phyloP scores from a whole-genome alignment of 1,284 basidiomycete genomes.

The Vanrija humicola region DNA sequence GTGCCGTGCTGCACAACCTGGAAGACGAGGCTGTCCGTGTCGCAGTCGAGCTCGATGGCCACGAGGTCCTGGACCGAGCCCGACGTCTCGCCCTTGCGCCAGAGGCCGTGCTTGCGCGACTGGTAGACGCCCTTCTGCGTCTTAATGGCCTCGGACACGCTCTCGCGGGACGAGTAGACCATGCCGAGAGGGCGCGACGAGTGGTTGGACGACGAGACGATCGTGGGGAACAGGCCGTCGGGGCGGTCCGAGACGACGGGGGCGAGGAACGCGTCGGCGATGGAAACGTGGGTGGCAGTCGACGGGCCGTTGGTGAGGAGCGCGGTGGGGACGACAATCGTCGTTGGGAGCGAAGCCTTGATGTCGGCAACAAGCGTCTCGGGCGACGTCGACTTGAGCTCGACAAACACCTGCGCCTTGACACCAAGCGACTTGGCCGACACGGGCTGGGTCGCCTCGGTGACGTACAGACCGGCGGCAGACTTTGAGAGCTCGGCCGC shows the following conservation, averaged over 20 bases:
- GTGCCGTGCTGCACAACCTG: constrained; percentile 83
- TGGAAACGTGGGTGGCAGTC: constrained; percentile 60
- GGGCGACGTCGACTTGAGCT: constrained; percentile 50
- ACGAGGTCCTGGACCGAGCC: constrained; percentile 89
- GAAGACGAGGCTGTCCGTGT: constrained; percentile 88
- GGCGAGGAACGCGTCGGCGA: constrained; percentile 82
- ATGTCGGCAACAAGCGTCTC: constrained; percentile 55
- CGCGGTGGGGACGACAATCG: constrained; percentile 68
- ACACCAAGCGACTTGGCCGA: constrained; percentile 70
- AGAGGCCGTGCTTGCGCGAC: constrained; percentile 90
- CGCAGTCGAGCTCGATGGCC: constrained; percentile 83
- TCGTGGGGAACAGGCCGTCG: constrained; percentile 89
- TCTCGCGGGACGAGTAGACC: constrained; percentile 92
- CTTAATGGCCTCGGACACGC: constrained; percentile 78
- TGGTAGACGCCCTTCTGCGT: constrained; percentile 94
- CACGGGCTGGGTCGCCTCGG: constrained; percentile 36
- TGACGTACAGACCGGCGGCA: constrained; percentile 29
- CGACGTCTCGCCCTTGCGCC: constrained; percentile 95
- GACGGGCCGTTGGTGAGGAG: constrained; percentile 60
- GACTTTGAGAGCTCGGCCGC: constrained; percentile 55
- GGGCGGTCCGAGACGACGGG: constrained; percentile 78
- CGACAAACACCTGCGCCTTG: constrained; percentile 63
- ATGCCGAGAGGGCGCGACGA: constrained; percentile 79
- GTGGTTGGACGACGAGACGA: constrained; percentile 68
- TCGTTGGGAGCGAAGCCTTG: constrained; percentile 64